Conservation (phyloP, 202 grass and related monocot species). For the Eragrostis tef region DNA sequence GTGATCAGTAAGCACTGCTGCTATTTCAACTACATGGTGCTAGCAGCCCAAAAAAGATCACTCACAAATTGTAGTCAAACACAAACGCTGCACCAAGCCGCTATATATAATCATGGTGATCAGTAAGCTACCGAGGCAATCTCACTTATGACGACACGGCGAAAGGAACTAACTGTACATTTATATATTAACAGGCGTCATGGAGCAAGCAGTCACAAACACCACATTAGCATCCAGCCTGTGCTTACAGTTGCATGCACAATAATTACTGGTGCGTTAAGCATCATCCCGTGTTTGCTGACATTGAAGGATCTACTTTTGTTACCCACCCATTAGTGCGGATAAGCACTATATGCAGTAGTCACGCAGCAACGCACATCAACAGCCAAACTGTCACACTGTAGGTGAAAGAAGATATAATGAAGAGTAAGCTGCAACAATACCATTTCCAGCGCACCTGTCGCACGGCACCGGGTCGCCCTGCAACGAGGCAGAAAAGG, state of each 20-base stretch:
- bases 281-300: neutral
- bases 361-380: neutral
- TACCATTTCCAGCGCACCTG: constrained; percentile 77
- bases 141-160: neutral
- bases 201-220: neutral
- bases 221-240: neutral
- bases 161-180: neutral
- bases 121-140: neutral
- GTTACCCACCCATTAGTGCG: neutral
- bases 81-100: neutral
- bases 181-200: neutral
- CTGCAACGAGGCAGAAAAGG: constrained; percentile 46
- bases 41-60: neutral
- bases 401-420: neutral
- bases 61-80: neutral
- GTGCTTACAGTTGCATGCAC: neutral
- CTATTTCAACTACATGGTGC: neutral
- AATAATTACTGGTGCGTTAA: neutral
- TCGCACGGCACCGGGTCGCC: constrained; percentile 76
- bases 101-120: neutral
- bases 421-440: neutral
- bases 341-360: neutral
- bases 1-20: neutral
- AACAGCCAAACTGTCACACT: neutral
- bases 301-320: neutral